A percentile compares a stretch with the other conserved stretches of the same genome.
These are phyloP conservation scores for Geosmithia morbida DNA, from an alignment of 2,329 filamentous ascomycete species.

Conservation along the genomic window DNA sequence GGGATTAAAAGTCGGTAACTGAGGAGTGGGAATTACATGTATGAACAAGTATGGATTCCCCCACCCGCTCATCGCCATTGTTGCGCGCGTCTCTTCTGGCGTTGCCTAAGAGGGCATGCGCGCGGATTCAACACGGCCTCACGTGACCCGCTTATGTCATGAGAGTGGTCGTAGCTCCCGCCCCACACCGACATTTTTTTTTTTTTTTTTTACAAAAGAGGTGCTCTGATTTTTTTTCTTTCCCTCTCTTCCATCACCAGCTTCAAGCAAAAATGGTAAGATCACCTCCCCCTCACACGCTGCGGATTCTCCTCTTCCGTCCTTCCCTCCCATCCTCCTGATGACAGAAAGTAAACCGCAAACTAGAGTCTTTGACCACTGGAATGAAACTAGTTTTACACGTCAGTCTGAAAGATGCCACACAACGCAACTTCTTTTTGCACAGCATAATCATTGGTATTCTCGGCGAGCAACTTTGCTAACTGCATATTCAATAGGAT, in stretches of 20 bases:
- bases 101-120: background rate
- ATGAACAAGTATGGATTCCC: background rate
- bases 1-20: background rate
- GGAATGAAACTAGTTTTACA: constrained; percentile 78
- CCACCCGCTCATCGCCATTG: background rate
- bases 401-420: constrained; percentile 72
- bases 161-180: constrained; percentile 4
- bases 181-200: constrained; percentile 5
- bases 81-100: background rate
- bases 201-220: constrained; percentile 9
- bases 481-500: background rate
- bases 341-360: constrained; percentile 74
- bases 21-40: background rate
- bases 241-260: constrained; percentile 4
- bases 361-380: constrained; percentile 97
- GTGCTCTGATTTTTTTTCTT: constrained; percentile 10
- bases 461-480: background rate
- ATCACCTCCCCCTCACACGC: background rate
- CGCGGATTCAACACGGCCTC: constrained; percentile 12
- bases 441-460: background rate
- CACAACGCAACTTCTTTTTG: constrained; percentile 6
- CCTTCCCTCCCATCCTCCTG: constrained; percentile 30
- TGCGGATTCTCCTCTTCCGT: constrained; percentile 1
- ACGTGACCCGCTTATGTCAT: constrained; percentile 13
- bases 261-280: constrained; percentile 7